Evolutionary conservation across 164 flowering plant genomes (phyloP).

Genomic region (Vitis rupestris): DNA sequence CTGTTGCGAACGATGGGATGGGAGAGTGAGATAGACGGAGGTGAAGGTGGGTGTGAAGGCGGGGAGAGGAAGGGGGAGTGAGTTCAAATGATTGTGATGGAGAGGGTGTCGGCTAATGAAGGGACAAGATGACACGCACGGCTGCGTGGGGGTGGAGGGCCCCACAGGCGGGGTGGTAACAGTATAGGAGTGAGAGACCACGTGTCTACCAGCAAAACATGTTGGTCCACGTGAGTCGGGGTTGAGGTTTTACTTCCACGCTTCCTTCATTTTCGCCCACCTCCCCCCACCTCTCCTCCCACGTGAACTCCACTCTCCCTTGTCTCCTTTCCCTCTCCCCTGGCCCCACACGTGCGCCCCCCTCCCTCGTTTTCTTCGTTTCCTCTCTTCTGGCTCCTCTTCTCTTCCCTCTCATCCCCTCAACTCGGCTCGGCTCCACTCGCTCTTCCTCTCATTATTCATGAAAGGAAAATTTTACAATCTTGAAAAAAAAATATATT

Average conservation of each 20-base stretch:
- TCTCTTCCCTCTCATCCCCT: neutral
- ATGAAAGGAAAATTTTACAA: too few species aligned
- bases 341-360: neutral
- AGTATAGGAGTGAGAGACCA: slow-evolving; percentile 22
- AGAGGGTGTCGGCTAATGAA: slow-evolving; percentile 44
- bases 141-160: slow-evolving; percentile 22
- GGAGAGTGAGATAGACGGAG: neutral
- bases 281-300: slow-evolving; percentile 20
- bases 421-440: neutral
- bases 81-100: slow-evolving; percentile 61
- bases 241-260: slow-evolving; percentile 20
- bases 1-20: neutral
- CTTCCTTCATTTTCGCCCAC: slow-evolving; percentile 20
- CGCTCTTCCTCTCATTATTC: too few species aligned
- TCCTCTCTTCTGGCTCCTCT: neutral
- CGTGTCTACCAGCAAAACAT: slow-evolving; percentile 48
- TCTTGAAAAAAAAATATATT: too few species aligned
- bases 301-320: slow-evolving; percentile 57
- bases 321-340: slow-evolving; percentile 16
- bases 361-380: neutral
- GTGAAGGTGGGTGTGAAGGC: neutral
- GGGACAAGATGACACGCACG: slow-evolving; percentile 68
- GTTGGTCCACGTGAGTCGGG: slow-evolving; percentile 63
- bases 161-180: slow-evolving; percentile 14
- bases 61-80: neutral